Conservation (phyloP, 2,329 filamentous ascomycete species). For the Ascochyta fabae region DNA sequence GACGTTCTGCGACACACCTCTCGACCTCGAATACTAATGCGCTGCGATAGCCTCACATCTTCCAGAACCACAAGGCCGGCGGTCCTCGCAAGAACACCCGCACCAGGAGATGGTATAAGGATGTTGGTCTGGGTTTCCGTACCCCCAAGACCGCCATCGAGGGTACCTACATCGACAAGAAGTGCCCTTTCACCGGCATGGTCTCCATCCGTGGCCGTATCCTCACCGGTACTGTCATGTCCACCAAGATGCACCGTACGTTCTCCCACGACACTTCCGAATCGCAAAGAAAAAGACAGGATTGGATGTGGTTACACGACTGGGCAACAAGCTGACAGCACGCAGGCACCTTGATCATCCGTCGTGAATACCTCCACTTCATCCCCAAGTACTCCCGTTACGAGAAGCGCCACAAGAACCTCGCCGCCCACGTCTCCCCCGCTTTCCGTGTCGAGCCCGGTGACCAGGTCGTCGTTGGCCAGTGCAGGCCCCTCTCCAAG, state of each 20-base stretch:
- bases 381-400: conserved; percentile 99
- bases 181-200: conserved; percentile 99
- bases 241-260: conserved; percentile 99
- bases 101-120: conserved; percentile 94
- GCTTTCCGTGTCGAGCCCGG: conserved; percentile 99
- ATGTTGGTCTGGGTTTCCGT: conserved; percentile 98
- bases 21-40: conserved; percentile 38
- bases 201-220: conserved; percentile 99
- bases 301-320: conserved; percentile 97
- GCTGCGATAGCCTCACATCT: conserved; percentile 89
- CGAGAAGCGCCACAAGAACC: conserved; percentile 99
- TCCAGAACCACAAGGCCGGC: conserved; percentile 94
- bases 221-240: conserved; percentile 97
- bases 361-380: conserved; percentile 99
- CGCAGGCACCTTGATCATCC: conserved; percentile 84
- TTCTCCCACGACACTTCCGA: conserved; percentile 25
- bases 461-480: conserved; percentile 98
- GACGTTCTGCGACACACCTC: conserved; percentile 18
- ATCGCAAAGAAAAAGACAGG: conserved; percentile 71
- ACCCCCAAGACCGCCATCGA: conserved; percentile 99
- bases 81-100: conserved; percentile 59
- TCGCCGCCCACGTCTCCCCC: conserved; percentile 97
- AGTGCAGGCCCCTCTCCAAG: conserved; percentile 99
- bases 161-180: conserved; percentile 99
- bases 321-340: conserved; percentile 27